Evolutionary conservation across 1,284 basidiomycete genomes (phyloP).

Genomic region (Tilletiopsis washingtonensis): DNA sequence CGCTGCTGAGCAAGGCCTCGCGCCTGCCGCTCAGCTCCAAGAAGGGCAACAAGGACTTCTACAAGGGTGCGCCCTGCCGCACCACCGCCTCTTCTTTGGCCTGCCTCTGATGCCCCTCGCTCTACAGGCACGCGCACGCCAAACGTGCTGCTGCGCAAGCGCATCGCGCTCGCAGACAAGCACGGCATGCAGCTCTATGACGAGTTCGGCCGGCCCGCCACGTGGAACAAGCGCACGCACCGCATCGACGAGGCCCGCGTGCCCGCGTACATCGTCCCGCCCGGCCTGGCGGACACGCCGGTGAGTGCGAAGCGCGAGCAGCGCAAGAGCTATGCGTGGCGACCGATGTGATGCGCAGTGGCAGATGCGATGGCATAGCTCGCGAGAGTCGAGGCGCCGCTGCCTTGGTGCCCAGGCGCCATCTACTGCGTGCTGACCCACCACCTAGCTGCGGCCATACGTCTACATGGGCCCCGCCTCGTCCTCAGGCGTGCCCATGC

Average conservation of each 20-base stretch:
- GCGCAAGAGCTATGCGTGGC: too few species aligned
- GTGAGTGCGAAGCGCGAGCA: too few species aligned
- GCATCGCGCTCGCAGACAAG: slow-evolving; percentile 36
- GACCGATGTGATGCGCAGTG: too few species aligned
- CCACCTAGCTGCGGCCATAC: too few species aligned
- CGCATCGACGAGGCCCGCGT: slow-evolving; percentile 37
- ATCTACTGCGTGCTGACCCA: too few species aligned
- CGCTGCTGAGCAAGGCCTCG: slow-evolving; percentile 37
- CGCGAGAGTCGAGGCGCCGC: too few species aligned
- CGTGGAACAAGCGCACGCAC: slow-evolving; percentile 37
- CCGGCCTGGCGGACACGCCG: slow-evolving; percentile 35
- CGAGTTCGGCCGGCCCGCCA: slow-evolving; percentile 19
- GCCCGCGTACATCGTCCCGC: slow-evolving; percentile 40
- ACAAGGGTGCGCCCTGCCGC: slow-evolving; percentile 43
- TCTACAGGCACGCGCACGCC: slow-evolving; percentile 40
- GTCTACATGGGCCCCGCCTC: too few species aligned
- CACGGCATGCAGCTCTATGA: slow-evolving; percentile 35
- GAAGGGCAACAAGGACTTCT: slow-evolving; percentile 45
- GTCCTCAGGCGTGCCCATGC: too few species aligned
- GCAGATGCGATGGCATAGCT: too few species aligned
- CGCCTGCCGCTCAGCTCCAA: slow-evolving; percentile 44
- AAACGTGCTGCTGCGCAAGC: slow-evolving; percentile 42
- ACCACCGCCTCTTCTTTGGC: too few species aligned
- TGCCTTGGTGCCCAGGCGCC: too few species aligned
- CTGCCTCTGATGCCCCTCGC: neutral